Evolutionary conservation across 2,329 filamentous ascomycete species (phyloP), one percentile per base, ranked within the genome.

Genomic region (Pyricularia grisea): DNA sequence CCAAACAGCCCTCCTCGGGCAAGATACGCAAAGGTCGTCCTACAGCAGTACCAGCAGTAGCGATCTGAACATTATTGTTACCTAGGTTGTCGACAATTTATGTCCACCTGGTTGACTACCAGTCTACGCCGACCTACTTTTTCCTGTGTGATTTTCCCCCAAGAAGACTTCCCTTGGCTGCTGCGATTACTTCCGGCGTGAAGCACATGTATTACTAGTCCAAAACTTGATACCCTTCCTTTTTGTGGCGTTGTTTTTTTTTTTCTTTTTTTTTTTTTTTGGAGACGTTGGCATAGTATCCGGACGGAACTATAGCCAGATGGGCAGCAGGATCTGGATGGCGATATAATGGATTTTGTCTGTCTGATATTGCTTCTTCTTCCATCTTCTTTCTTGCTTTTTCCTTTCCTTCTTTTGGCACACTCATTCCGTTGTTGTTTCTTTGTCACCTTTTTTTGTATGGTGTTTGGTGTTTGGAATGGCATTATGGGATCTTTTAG

Each of bases 21-120:
- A 63, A 28, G 60, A 63, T 30, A 28, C 25, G 17, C 60, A 63
- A 63, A 27, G 60, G 25, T 27, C 60, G 10, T 63, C 60, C 10
- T 63, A 63, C 60, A 63, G 60, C 60, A 63, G 60, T 28, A 63
- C 60, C 27, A 66, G 64, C 64, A 66, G 64, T 36, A 55, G 23
- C 31, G 65, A 28, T 55, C 50, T 42, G 11, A 42, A 67, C 25
- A 36, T 23, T n/a, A 50, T 36, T 20, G 65, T 42, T n/a, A 28
- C 42, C 4, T 28, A 50, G 58, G 36, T 10, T 7, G 11, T 36
- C 12, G 64, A 42, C 33, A 55, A 36, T 4, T 30, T 14, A 30
- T 28, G 58, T 6, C 4, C 11, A 50, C 4, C 27, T 30, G 60
- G 30, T 17, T 27, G 23, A 27, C n/a, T 61, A 1, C 17, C 60